A percentile compares a stretch with the other conserved stretches of the same genome.
phyloP scores from a whole-genome alignment of 164 flowering plant species.

The Aristolochia californica region DNA sequence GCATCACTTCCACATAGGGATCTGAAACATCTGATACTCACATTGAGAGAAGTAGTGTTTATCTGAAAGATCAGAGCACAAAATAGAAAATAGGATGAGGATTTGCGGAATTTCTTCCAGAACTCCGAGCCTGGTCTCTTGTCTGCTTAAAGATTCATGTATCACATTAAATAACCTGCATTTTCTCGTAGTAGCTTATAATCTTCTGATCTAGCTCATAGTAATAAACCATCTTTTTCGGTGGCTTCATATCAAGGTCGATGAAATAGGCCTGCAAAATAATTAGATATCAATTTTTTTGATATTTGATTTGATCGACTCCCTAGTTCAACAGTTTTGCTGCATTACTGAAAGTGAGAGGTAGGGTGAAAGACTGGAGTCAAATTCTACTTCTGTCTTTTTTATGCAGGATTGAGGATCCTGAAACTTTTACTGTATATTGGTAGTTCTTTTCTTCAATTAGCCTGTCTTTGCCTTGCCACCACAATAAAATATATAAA shows the following conservation, averaged over 20 bases:
- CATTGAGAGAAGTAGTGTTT: no score
- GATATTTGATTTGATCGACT: not conserved
- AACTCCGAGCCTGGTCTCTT: not conserved
- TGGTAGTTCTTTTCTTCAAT: no score
- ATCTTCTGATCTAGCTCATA: constrained; percentile 72
- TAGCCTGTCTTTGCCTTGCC: no score
- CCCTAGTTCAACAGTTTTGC: no score
- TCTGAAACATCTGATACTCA: no score
- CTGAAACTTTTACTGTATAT: no score
- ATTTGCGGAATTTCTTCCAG: not conserved
- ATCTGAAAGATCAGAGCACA: not conserved
- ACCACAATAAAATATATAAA: no score
- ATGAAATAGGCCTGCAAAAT: constrained; percentile 56
- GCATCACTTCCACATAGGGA: no score
- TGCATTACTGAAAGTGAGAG: no score
- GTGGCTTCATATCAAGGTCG: constrained; percentile 80
- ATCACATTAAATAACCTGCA: not conserved
- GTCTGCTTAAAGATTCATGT: not conserved
- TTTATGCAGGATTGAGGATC: no score
- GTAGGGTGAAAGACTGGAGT: no score
- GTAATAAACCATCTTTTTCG: constrained; percentile 65
- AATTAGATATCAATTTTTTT: not conserved
- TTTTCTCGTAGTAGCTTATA: constrained; percentile 37
- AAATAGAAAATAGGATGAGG: not conserved
- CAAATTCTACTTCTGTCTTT: no score